Percentiles rank a stretch among this genome's conserved stretches.
Evolutionary conservation across 2,329 filamentous ascomycete species (phyloP).

Genomic region (Aureobasidium sp.): DNA sequence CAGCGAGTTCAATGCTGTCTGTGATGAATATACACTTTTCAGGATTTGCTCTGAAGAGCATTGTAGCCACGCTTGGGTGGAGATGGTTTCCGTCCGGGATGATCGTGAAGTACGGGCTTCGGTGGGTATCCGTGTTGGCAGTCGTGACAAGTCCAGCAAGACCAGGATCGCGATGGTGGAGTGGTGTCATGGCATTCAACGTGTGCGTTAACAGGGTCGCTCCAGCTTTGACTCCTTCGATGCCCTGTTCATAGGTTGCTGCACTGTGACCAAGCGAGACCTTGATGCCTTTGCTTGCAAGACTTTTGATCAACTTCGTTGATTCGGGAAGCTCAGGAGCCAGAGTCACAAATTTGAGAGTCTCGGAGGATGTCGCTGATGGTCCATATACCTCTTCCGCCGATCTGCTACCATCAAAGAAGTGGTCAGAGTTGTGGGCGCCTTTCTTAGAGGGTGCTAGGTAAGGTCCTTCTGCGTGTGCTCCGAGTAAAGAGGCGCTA

Average conservation of each 20-base stretch:
- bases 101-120: conserved; percentile 41
- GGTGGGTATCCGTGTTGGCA: conserved; percentile 15
- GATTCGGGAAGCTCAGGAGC: conserved; percentile 44
- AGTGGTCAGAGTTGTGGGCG: conserved; percentile 41
- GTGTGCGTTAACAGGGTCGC: conserved; percentile 46
- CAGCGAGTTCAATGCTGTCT: conserved; percentile 47
- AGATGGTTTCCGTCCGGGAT: conserved; percentile 48
- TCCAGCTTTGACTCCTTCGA: conserved; percentile 38
- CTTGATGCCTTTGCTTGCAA: conserved; percentile 33
- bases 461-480: conserved; percentile 50
- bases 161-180: conserved; percentile 44
- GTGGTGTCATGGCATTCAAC: conserved; percentile 46
- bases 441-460: conserved; percentile 46
- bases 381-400: conserved; percentile 38
- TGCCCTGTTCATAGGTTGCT: conserved; percentile 40
- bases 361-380: conserved; percentile 27
- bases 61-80: conserved; percentile 40
- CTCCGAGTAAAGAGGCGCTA: conserved; percentile 45
- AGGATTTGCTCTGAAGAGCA: conserved; percentile 41
- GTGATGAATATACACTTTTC: conserved; percentile 44
- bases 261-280: conserved; percentile 45
- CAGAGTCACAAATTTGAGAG: conserved; percentile 43
- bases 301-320: conserved; percentile 31
- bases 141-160: conserved; percentile 36
- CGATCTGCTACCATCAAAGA: conserved; percentile 27